phyloP scores from a whole-genome alignment of 176 grass and related monocot genomes.

The Stipa capillata region DNA sequence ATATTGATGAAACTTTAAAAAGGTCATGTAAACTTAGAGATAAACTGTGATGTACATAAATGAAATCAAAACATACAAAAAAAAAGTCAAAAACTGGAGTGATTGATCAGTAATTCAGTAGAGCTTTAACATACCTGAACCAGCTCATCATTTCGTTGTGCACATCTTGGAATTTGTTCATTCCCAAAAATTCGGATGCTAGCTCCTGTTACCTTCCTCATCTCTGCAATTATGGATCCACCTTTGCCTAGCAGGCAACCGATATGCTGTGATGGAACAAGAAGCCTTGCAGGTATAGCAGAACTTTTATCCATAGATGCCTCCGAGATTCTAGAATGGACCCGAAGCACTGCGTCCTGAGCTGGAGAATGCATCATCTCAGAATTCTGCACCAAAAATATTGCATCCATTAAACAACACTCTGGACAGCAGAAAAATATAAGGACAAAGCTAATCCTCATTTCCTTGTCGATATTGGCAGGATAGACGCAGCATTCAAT shows the following conservation, averaged over 20 bases:
- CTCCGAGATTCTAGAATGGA: conserved; percentile 65
- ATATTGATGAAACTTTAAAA: neutral
- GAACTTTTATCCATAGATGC: conserved; percentile 54
- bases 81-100: neutral
- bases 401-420: neutral
- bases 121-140: conserved; percentile 50
- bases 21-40: neutral
- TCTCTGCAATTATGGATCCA: conserved; percentile 71
- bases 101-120: neutral
- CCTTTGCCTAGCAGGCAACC: conserved; percentile 72
- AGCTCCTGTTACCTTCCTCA: conserved; percentile 71
- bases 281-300: conserved; percentile 59
- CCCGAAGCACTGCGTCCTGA: conserved; percentile 58
- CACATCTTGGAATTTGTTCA: conserved; percentile 70
- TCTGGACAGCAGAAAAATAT: neutral
- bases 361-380: conserved; percentile 72
- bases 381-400: conserved; percentile 58
- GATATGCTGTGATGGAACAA: conserved; percentile 73
- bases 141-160: conserved; percentile 67
- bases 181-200: conserved; percentile 64
- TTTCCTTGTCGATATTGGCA: neutral
- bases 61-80: neutral
- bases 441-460: neutral
- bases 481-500: neutral
- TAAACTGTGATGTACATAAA: neutral